These are phyloP conservation scores for Russula abietina DNA, from an alignment of 768 basidiomycete species.

Conservation along the genomic window DNA sequence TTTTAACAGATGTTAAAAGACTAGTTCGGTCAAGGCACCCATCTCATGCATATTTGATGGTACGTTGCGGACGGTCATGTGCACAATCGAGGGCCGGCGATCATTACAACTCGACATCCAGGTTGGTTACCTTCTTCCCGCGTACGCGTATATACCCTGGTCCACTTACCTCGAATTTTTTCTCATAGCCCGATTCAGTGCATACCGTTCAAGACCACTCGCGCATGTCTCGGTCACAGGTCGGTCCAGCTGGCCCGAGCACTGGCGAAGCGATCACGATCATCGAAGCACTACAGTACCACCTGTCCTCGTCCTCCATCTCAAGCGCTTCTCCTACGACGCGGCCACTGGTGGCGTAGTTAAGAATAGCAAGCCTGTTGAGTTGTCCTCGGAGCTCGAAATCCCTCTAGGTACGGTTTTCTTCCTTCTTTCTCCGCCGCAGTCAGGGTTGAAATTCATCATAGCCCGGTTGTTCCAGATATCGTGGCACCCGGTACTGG, in stretches of 20 bases:
- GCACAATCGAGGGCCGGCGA: constrained; percentile 84
- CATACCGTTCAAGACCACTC: constrained; percentile 77
- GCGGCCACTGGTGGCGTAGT: constrained; percentile 65
- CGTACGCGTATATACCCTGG: not conserved
- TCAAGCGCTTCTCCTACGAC: constrained; percentile 90
- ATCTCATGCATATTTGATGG: constrained; percentile 92
- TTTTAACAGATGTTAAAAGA: constrained; percentile 36
- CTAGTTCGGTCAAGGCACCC: constrained; percentile 74
- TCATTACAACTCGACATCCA: constrained; percentile 86
- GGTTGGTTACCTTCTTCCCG: constrained; percentile 35
- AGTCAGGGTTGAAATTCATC: not conserved
- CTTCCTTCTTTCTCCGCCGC: not conserved
- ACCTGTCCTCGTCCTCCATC: constrained; percentile 75
- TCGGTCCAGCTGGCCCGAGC: constrained; percentile 43
- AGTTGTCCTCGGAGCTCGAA: constrained; percentile 71
- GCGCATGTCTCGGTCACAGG: constrained; percentile 71
- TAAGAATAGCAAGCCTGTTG: constrained; percentile 78
- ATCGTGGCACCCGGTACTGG: constrained; percentile 27
- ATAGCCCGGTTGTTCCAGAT: not conserved
- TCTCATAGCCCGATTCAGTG: constrained; percentile 60
- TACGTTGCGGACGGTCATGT: constrained; percentile 81
- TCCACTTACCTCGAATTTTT: not conserved
- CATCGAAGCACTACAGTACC: constrained; percentile 81
- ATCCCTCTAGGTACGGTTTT: constrained; percentile 54
- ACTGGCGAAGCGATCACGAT: constrained; percentile 53